Percentiles rank a stretch among this genome's conserved stretches.
Evolutionary conservation across 306 rosid genomes (phyloP).

Genomic region (Prunus mira): DNA sequence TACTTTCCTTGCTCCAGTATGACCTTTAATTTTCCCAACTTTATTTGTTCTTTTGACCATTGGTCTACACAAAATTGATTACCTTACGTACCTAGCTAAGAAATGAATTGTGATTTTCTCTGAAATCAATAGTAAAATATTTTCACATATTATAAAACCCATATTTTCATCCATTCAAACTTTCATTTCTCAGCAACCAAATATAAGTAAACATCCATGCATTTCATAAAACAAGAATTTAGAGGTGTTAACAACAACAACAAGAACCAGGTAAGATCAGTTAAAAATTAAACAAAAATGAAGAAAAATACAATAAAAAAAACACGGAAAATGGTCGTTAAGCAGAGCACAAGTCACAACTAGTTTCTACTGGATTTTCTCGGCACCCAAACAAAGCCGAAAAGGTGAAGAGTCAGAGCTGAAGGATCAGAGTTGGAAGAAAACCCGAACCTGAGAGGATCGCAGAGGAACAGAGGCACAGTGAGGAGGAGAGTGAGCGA

Average conservation of each 20-base stretch:
- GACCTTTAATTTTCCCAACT: too few relatives aligned
- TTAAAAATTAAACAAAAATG: not conserved
- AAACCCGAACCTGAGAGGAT: conserved; percentile 38
- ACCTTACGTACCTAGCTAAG: not conserved
- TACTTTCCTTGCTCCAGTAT: too few relatives aligned
- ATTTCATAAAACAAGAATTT: not conserved
- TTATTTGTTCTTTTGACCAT: too few relatives aligned
- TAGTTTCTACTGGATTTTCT: not conserved
- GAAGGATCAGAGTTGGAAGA: too few relatives aligned
- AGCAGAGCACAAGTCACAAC: not conserved
- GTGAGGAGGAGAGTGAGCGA: conserved; percentile 4
- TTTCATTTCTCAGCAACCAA: not conserved
- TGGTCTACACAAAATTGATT: not conserved
- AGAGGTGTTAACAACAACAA: not conserved
- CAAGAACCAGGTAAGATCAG: not conserved
- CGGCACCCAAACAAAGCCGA: not conserved
- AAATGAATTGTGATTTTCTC: not conserved
- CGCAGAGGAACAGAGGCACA: conserved; percentile 3
- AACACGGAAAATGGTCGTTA: not conserved
- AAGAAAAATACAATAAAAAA: too few relatives aligned
- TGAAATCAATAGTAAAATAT: not conserved
- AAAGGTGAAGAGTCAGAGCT: not conserved
- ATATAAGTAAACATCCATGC: not conserved
- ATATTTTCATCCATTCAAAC: not conserved
- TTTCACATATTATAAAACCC: not conserved